phyloP scores from a whole-genome alignment of 768 basidiomycete genomes.

The Asterophora parasitica region DNA sequence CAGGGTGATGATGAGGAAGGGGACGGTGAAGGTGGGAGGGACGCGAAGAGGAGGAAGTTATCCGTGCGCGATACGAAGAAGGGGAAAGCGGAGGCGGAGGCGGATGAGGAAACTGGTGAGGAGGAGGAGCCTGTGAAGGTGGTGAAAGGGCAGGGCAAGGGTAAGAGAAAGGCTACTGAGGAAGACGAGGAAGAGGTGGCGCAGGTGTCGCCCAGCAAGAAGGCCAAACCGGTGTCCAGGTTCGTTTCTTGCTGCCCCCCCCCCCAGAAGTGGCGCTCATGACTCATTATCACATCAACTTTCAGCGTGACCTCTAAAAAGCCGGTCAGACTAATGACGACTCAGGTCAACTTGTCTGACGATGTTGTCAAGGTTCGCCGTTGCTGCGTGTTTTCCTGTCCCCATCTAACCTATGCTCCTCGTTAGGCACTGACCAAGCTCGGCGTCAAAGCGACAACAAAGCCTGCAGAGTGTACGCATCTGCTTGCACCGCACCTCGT shows the following conservation, averaged over 20 bases:
- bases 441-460: constrained; percentile 60
- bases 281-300: neutral
- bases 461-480: constrained; percentile 72
- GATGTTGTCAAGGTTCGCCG: constrained; percentile 53
- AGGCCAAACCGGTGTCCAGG: constrained; percentile 1
- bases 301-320: constrained; percentile 12
- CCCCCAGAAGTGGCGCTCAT: neutral
- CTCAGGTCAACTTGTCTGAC: constrained; percentile 55
- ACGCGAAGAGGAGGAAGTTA: constrained; percentile 9
- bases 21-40: constrained; percentile 5
- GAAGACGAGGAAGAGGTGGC: constrained; percentile 10
- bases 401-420: neutral
- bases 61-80: constrained; percentile 8
- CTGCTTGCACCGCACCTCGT: constrained; percentile 64
- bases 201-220: neutral
- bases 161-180: constrained; percentile 17
- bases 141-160: constrained; percentile 17
- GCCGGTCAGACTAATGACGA: constrained; percentile 57
- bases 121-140: constrained; percentile 8
- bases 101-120: constrained; percentile 6
- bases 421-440: constrained; percentile 55
- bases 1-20: constrained; percentile 13
- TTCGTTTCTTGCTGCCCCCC: no score
- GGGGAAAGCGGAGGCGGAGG: constrained; percentile 13
- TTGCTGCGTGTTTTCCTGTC: neutral